A percentile compares a stretch with the other conserved stretches of the same genome.
Evolutionary conservation across 2,329 filamentous ascomycete genomes (phyloP).

Genomic region (Fusarium sp.): DNA sequence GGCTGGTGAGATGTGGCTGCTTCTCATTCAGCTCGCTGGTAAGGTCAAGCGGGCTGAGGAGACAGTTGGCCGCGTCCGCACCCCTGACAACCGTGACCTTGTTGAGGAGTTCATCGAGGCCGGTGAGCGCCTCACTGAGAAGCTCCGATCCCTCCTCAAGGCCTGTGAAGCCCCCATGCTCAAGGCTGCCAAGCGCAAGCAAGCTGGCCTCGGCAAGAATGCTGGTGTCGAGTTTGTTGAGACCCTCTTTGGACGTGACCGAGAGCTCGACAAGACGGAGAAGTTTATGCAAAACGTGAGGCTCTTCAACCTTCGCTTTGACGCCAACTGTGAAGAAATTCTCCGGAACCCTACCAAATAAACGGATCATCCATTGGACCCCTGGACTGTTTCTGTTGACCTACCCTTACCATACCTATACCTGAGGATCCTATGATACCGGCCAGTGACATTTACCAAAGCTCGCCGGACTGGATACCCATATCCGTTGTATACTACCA

Average conservation of each 20-base stretch:
- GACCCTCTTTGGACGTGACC: constrained; percentile 91
- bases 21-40: constrained; percentile 91
- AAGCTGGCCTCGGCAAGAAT: constrained; percentile 80
- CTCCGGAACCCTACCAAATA: constrained; percentile 69
- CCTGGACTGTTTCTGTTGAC: constrained; percentile 36
- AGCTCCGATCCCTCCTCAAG: constrained; percentile 87
- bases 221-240: constrained; percentile 96
- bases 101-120: constrained; percentile 91
- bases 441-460: constrained; percentile 33
- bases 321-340: constrained; percentile 94
- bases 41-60: constrained; percentile 94
- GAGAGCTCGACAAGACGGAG: constrained; percentile 89
- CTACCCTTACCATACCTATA: constrained; percentile 22
- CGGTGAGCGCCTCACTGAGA: constrained; percentile 85
- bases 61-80: constrained; percentile 75
- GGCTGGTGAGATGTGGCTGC: constrained; percentile 93
- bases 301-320: constrained; percentile 92
- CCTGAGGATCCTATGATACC: constrained; percentile 36
- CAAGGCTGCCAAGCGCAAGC: constrained; percentile 81
- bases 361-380: constrained; percentile 38
- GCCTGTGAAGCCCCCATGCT: constrained; percentile 95
- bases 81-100: constrained; percentile 77
- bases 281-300: constrained; percentile 90
- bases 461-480: constrained; percentile 39
- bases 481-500: constrained; percentile 45